Base-by-base conservation (phyloP, 345 rosid species). In the Linum trigynum region DNA sequence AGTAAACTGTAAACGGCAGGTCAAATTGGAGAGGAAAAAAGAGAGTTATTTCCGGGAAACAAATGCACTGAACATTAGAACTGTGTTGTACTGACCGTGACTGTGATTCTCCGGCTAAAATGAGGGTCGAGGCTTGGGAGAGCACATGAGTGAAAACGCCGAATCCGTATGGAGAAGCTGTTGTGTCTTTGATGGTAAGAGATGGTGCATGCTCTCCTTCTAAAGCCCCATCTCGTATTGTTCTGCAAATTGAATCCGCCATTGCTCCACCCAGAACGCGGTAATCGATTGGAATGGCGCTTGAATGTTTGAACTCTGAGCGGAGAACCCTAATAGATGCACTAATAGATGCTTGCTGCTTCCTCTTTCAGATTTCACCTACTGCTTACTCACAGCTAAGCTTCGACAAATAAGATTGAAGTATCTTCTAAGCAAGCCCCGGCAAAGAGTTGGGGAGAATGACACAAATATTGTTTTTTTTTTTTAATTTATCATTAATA, bases 201-300 rank as follows among this genome's bases (percentile, higher is more conserved):
- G 95, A 85, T 59, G 92, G 88, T 1, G 96, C 84, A 37, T 76
- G 86, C 39, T 86, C 97, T 15, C 96, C 97, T 72, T 86, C 95
- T 64, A 86, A 70, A 15, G 84, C 82, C 16, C 97, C 97, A 45
- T 94, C 97, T 16, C 96, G 80, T 16, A 94, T 86, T 12, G 80
- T 75, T 77, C 91, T 81, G 81, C 90, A 90, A 40, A 86, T 67
- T 39, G 89, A 76, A 37, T 85, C 91, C 75, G 97, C 90, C 96
- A 92, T 82, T 41, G 39, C 32, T 23, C 32, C 32, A 23, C 32
- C 32, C 32, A 23, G 32, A 23, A 23, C 32, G 32, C 32, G 32
- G 32, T 23, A 23, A 23, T 23, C 32, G 32, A 23, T 23, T 23
- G 32, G 32, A 23, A 23, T 23, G 32, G 32, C 32, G 32, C 32